Evolutionary conservation across 2,329 filamentous ascomycete genomes (phyloP).

Genomic region (Colletotrichum sp.): DNA sequence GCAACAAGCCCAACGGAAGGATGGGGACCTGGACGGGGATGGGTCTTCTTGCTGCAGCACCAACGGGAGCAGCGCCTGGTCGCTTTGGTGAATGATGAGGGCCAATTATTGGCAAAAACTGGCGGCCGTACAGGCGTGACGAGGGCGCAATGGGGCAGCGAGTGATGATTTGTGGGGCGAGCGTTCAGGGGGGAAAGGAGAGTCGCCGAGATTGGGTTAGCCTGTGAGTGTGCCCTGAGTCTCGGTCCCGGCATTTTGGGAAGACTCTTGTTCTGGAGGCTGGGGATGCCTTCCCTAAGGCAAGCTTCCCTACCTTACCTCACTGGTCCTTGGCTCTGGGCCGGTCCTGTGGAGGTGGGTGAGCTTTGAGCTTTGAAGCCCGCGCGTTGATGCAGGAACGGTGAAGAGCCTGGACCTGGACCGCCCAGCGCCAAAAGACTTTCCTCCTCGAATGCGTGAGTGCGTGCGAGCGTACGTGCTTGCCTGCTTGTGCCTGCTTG

Average conservation of each 20-base stretch:
- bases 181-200: conserved; percentile 10
- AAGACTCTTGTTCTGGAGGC: neutral
- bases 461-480: neutral
- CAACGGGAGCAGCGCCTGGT: neutral
- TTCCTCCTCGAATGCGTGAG: neutral
- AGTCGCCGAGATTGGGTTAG: conserved; percentile 15
- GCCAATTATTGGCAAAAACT: conserved; percentile 6
- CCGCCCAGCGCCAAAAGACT: neutral
- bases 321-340: neutral
- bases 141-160: neutral
- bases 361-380: neutral
- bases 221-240: conserved; percentile 1
- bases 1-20: neutral
- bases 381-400: neutral
- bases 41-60: neutral
- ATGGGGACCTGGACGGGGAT: neutral
- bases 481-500: neutral
- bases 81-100: conserved; percentile 1
- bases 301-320: neutral
- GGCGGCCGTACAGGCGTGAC: neutral
- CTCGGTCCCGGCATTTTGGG: conserved; percentile 21
- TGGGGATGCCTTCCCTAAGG: neutral
- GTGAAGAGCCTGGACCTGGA: neutral
- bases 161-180: neutral
- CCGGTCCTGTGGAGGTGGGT: neutral